Conservation (phyloP, 1,284 basidiomycete genomes). For the Ceratobasidium theobromae region DNA sequence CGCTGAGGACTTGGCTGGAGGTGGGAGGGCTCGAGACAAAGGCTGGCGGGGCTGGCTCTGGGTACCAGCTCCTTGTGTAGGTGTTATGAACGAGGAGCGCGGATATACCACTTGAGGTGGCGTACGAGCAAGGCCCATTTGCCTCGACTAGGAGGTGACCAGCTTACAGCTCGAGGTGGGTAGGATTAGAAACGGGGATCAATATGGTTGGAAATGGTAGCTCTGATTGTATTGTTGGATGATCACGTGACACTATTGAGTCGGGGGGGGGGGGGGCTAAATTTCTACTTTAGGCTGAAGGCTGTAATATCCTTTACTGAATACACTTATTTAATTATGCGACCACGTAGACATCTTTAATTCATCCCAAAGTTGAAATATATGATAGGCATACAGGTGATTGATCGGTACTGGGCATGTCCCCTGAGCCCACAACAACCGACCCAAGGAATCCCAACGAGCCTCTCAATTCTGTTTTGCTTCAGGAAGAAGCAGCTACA, state of each 20-base stretch:
- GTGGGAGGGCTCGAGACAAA: background rate
- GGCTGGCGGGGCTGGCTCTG: background rate
- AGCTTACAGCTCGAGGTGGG: no score
- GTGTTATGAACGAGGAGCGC: background rate
- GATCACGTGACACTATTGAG: slow-evolving; percentile 16
- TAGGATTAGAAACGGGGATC: background rate
- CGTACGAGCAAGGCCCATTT: slow-evolving; percentile 26
- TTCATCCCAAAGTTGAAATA: no score
- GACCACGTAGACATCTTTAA: no score
- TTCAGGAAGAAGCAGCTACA: slow-evolving; percentile 13
- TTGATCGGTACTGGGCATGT: background rate
- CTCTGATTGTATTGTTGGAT: background rate
- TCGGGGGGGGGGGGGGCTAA: no score
- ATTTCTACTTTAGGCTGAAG: background rate
- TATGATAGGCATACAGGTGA: background rate
- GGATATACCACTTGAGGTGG: slow-evolving; percentile 24
- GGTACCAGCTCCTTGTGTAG: background rate
- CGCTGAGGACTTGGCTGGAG: background rate
- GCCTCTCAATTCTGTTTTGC: background rate
- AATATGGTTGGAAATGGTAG: background rate
- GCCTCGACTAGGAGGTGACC: background rate
- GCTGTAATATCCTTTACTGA: no score
- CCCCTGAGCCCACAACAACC: background rate
- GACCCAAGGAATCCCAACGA: background rate
- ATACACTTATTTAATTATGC: no score